phyloP scores from a whole-genome alignment of 2,329 filamentous ascomycete genomes.

The Cladosporium sp. region DNA sequence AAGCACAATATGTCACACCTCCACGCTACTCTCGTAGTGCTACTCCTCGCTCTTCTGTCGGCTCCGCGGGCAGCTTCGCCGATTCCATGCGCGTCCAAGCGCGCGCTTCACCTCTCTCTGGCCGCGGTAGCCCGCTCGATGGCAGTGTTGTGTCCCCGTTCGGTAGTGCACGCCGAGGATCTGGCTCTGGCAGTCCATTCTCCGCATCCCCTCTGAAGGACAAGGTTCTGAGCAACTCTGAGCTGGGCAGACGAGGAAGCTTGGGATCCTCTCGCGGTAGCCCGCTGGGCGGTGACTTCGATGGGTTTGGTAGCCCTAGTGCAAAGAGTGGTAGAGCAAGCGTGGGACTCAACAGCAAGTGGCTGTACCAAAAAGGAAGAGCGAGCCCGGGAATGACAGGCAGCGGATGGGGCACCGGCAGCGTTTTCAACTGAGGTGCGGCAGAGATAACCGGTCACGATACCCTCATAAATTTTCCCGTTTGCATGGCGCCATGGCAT shows the following conservation, averaged over 20 bases:
- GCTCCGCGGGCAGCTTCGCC: constrained; percentile 38
- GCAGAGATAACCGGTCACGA: neutral
- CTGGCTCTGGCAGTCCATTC: constrained; percentile 15
- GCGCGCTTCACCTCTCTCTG: constrained; percentile 56
- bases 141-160: constrained; percentile 3
- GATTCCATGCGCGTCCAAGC: constrained; percentile 36
- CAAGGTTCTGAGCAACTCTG: constrained; percentile 55
- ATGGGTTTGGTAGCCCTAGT: constrained; percentile 20
- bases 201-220: constrained; percentile 57
- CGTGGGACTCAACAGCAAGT: constrained; percentile 83
- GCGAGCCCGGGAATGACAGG: constrained; percentile 45
- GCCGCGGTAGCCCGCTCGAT: constrained; percentile 36
- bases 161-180: constrained; percentile 2
- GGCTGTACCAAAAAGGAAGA: constrained; percentile 81
- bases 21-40: constrained; percentile 79
- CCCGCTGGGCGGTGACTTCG: constrained; percentile 42
- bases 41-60: constrained; percentile 51
- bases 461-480: constrained; percentile 2
- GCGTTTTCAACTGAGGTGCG: constrained; percentile 14
- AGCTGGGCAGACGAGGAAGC: constrained; percentile 38
- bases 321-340: constrained; percentile 50
- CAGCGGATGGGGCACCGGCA: constrained; percentile 16
- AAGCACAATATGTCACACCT: constrained; percentile 74
- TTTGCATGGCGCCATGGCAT: neutral
- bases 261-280: constrained; percentile 52